Base-by-base conservation (phyloP, 164 flowering plant genomes). In the Taxillus chinensis region DNA sequence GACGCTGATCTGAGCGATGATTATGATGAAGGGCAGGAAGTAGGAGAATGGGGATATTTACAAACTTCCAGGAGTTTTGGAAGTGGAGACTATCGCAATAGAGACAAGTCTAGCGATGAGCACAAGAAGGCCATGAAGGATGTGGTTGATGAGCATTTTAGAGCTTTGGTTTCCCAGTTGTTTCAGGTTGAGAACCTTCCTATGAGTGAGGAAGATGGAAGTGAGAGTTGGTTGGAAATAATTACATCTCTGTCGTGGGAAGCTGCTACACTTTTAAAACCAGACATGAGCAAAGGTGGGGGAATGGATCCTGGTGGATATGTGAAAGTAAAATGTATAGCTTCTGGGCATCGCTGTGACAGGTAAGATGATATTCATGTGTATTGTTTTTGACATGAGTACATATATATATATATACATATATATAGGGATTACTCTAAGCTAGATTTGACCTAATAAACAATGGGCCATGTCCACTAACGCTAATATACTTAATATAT, bases 281-380 rank as follows among this genome's bases (percentile, higher is more conserved):
- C 98, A 59, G 99, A 95, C 67, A 95, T 69, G 46, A 95, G 99
- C 79, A 80, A 70, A 71, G 80, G 96, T 65, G 96, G 96, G 56
- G 98, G 96, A 65, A 95, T 95, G 99, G 99, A 95, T 69, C 99
- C 99, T 12, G 99, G 92, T 68, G 96, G 97, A 17, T 91, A 95
- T 75, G 99, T 91, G 61, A 95, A 95, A 67, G 85, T 91, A 16
- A 95, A 95, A 71, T 95, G 99, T 75, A 53, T 95, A 63, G 98
- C 98, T 55, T 80, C 85, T 75, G 99, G 99, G 63, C 75, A 60
- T 40, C 90, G 88, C 53, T 66, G 75, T 72, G 90, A 89, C 57
- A 91, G 97, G 99, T 95, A 79, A 67, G 27, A 27, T 2, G 27
- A 27, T 27, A 27, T 27, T 27, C 27, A 27, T 27, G 27, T 27